Evolutionary conservation across 2,329 filamentous ascomycete species (phyloP), one percentile per base, ranked within the genome.

Genomic region (Kalaharituber pfeilii): DNA sequence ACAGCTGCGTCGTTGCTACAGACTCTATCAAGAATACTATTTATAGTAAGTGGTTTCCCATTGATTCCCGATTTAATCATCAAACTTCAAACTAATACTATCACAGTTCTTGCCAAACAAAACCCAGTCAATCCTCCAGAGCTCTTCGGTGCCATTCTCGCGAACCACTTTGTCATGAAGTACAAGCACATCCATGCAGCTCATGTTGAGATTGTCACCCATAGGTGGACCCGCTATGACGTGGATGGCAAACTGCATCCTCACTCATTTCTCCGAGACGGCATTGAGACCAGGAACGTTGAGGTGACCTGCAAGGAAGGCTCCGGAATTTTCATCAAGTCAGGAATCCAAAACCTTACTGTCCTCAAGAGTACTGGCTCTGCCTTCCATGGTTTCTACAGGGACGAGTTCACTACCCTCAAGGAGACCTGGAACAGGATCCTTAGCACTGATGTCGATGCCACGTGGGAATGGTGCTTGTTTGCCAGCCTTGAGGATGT

Each of bases 1-100:
- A 98, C 76, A 84, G 82, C 65, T 85, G 93, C 61, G 80, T 98
- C 56, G 89, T 98, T 57, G 87, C 91, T 60, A 98, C 91, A 57
- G 91, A 98, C 71, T 89, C 87, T 25, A 94, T 96, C 73, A 98
- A 98, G 75, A 94, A 98, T 72, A 96, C 84, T 64, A 81, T 85
- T 67, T 59, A 59, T 39, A 36, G 59, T 61, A 44, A 51, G 50
- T 33, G 18, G 6, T 39, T 26, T n/a, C 54, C 45, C 9, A 53
- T 8, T 15, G 11, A 49, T 27, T 39, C 27, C 28, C 26, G 51
- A 27, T 44, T 44, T 20, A 29, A 5, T 15, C n/a, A 9, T 44
- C 29, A 11, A 25, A 71, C 51, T 66, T 65, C 63, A 59, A 55
- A 57, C 52, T 11, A 8, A 13, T 33, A 30, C 24, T 15, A 22